Evolutionary conservation across 306 rosid species (phyloP).

Genomic region (Corylus heterophylla): DNA sequence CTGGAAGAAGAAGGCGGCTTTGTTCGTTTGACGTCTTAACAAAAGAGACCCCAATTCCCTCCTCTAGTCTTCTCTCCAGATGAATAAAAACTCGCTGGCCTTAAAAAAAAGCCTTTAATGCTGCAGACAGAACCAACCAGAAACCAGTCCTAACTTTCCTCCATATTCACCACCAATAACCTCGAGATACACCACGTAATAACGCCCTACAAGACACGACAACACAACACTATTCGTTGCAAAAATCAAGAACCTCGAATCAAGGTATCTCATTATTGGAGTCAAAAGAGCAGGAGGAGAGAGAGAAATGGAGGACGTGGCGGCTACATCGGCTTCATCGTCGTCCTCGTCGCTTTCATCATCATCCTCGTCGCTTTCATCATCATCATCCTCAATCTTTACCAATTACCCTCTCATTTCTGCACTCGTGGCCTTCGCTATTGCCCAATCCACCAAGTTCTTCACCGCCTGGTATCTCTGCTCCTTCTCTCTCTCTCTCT

Average conservation of each 20-base stretch:
- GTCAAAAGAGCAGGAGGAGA: neutral
- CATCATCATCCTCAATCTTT: slow-evolving; percentile 47
- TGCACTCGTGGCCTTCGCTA: slow-evolving; percentile 56
- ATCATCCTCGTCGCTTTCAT: neutral
- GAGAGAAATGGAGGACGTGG: slow-evolving; percentile 30
- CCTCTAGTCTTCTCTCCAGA: neutral
- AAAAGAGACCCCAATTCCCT: neutral
- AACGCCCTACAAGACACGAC: neutral
- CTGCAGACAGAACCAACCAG: neutral
- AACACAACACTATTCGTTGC: neutral
- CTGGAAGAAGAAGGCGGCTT: neutral
- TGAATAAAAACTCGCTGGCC: neutral
- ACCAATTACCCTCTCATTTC: slow-evolving; percentile 75
- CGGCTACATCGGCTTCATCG: slow-evolving; percentile 25
- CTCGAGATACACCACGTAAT: neutral
- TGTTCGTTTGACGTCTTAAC: neutral
- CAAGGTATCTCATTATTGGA: neutral
- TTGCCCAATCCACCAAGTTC: slow-evolving; percentile 70
- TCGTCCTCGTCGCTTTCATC: slow-evolving; percentile 23
- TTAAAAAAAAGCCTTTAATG: neutral
- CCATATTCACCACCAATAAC: neutral
- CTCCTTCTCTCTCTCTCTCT: slow-evolving; percentile 1
- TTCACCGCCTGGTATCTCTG: slow-evolving; percentile 55
- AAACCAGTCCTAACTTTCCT: neutral
- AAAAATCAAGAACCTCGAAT: neutral